These are phyloP conservation scores for Pneumocystis canis DNA, from an alignment of 1,139 yeast genomes.

Conservation along the genomic window DNA sequence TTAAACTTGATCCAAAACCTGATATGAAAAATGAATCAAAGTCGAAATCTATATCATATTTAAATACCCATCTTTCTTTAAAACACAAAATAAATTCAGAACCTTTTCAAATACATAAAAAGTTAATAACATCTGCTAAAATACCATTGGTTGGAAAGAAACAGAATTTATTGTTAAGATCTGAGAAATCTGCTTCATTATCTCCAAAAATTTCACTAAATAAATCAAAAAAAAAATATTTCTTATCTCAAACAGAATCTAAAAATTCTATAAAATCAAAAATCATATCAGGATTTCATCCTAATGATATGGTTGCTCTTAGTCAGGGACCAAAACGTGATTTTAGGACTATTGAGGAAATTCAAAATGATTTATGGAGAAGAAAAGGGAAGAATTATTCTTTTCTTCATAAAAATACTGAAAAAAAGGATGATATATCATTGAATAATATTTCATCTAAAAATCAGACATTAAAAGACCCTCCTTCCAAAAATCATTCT, in stretches of 20 bases:
- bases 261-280: not conserved
- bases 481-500: not conserved
- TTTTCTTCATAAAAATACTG: not conserved
- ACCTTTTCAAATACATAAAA: not conserved
- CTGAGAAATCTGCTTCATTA: not conserved
- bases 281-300: not conserved
- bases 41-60: not conserved
- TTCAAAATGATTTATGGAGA: not conserved
- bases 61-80: not conserved
- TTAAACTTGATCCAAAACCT: not conserved
- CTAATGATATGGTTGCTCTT: not conserved
- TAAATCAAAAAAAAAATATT: not conserved
- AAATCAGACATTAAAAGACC: not conserved
- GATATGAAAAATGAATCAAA: not conserved
- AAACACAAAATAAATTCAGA: not conserved
- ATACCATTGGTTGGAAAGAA: not conserved
- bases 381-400: not conserved
- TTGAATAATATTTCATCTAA: not conserved
- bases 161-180: not conserved
- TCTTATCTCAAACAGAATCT: not conserved
- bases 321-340: not conserved
- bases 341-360: not conserved
- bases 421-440: not conserved
- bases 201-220: not conserved
- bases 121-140: not conserved